These are phyloP conservation scores for Purshia tridentata DNA, from an alignment of 306 rosid species.

Conservation along the genomic window DNA sequence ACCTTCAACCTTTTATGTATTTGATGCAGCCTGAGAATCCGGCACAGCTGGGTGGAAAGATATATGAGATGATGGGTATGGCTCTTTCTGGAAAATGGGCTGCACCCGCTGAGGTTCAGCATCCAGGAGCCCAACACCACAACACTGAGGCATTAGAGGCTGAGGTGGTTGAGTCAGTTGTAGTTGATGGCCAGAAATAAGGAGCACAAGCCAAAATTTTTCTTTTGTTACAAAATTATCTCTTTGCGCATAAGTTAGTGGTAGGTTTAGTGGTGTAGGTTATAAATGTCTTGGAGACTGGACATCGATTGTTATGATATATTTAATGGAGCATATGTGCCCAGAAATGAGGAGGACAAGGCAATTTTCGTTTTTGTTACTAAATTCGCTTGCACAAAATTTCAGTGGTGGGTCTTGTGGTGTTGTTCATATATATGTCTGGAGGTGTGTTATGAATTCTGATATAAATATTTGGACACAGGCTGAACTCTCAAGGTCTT, in stretches of 20 bases:
- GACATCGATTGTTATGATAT: background rate
- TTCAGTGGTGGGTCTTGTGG: background rate
- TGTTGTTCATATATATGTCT: conserved; percentile 3
- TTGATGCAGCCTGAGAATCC: conserved; percentile 94
- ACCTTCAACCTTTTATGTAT: background rate
- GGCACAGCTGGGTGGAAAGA: conserved; percentile 90
- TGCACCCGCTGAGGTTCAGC: conserved; percentile 34
- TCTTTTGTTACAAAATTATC: background rate
- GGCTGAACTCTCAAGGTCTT: background rate
- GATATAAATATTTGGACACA: background rate
- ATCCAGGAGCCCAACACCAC: conserved; percentile 28
- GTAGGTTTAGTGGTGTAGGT: background rate
- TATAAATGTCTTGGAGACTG: background rate
- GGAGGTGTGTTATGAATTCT: background rate
- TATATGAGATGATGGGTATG: conserved; percentile 90
- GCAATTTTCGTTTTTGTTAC: background rate
- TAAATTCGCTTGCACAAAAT: background rate
- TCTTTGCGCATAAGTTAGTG: background rate
- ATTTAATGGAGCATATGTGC: background rate
- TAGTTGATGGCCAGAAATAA: conserved; percentile 60
- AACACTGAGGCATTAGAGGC: conserved; percentile 31
- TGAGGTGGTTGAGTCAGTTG: conserved; percentile 59
- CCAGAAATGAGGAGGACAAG: background rate
- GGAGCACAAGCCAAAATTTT: conserved; percentile 1
- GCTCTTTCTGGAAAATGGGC: conserved; percentile 82